phyloP scores from a whole-genome alignment of 805 yeast species.

The Blastobotrys muscicola region DNA sequence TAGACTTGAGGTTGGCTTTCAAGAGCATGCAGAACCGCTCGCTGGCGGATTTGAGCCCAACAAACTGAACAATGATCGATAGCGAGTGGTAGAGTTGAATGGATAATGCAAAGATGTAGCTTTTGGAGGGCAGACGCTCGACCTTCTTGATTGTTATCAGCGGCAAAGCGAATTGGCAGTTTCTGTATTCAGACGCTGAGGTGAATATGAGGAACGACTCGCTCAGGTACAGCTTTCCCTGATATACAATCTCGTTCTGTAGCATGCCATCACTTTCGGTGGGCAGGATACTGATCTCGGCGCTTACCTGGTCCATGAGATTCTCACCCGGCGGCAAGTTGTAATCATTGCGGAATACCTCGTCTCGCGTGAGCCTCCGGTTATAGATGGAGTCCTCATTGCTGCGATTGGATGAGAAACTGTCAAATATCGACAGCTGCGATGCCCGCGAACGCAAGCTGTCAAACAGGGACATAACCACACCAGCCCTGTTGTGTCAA shows the following conservation, averaged over 20 bases:
- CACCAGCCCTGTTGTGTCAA: too few species aligned
- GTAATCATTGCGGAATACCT: constrained; percentile 57
- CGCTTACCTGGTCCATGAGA: constrained; percentile 55
- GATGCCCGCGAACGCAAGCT: constrained; percentile 40
- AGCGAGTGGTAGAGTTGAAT: constrained; percentile 59
- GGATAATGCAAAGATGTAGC: constrained; percentile 71
- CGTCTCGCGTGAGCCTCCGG: constrained; percentile 52
- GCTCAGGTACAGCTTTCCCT: constrained; percentile 58
- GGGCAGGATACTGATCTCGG: constrained; percentile 41
- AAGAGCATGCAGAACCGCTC: constrained; percentile 70
- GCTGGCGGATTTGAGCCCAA: constrained; percentile 69
- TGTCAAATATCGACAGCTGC: constrained; percentile 33
- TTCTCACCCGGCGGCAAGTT: constrained; percentile 63
- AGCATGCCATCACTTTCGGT: constrained; percentile 9
- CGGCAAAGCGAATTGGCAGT: constrained; percentile 62
- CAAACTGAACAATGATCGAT: constrained; percentile 56
- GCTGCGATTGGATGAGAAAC: constrained; percentile 1
- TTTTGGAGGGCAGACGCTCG: constrained; percentile 69
- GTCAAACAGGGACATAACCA: constrained; percentile 38
- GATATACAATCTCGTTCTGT: constrained; percentile 12
- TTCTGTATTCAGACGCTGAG: constrained; percentile 57
- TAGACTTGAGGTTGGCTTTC: constrained; percentile 51
- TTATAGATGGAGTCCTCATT: constrained; percentile 16
- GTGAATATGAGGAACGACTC: constrained; percentile 67
- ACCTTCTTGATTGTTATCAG: constrained; percentile 73